Conservation (phyloP, 2,329 filamentous ascomycete species). For the Nemania diffusa region DNA sequence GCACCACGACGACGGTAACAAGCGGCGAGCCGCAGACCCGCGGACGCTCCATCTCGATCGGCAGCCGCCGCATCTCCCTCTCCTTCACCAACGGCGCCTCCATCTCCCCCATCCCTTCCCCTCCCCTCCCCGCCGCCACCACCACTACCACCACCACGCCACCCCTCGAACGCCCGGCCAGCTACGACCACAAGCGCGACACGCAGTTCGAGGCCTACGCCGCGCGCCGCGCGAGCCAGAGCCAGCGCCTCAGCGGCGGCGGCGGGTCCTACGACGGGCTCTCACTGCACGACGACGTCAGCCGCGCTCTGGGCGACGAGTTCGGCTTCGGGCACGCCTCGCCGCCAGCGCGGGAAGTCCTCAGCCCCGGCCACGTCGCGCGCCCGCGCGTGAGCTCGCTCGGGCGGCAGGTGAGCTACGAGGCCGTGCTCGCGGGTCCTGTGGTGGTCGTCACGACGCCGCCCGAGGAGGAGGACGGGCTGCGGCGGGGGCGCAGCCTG, state of each 20-base stretch:
- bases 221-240: constrained; percentile 49
- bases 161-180: constrained; percentile 36
- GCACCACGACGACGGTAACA: constrained; percentile 8
- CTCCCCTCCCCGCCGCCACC: constrained; percentile 6
- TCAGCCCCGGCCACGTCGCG: constrained; percentile 25
- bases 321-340: constrained; percentile 44
- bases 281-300: constrained; percentile 43
- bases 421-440: constrained; percentile 40
- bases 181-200: constrained; percentile 59
- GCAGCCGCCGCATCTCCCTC: constrained; percentile 40
- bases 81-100: constrained; percentile 35
- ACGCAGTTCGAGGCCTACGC: constrained; percentile 61
- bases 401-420: constrained; percentile 42
- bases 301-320: constrained; percentile 49
- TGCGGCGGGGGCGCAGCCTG: constrained; percentile 42
- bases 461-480: constrained; percentile 26
- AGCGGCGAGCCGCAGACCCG: constrained; percentile 19
- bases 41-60: constrained; percentile 41
- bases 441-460: constrained; percentile 29
- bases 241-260: constrained; percentile 23
- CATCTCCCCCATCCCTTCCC: constrained; percentile 33
- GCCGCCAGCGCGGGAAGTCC: neutral
- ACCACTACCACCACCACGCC: too few species aligned
- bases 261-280: neutral
- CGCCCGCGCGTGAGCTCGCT: constrained; percentile 42